Conservation (phyloP, 176 grass and related monocot species). For the Carex pumila region DNA sequence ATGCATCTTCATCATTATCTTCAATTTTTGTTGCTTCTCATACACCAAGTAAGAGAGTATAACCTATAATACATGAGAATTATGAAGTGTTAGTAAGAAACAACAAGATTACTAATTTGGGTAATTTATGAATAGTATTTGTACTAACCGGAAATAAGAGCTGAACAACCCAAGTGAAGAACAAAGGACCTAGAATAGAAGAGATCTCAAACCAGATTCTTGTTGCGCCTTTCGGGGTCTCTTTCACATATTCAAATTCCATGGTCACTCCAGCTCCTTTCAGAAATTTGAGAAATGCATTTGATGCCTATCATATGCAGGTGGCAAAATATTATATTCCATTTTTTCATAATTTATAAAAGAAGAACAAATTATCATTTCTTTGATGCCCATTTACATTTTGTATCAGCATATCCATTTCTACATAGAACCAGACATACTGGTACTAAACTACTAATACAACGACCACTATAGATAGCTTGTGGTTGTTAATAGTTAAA, state of each 20-base stretch:
- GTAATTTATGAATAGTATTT: constrained; percentile 2
- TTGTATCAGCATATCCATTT: not conserved
- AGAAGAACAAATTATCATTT: not conserved
- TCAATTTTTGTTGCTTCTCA: constrained; percentile 90
- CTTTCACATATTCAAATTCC: constrained; percentile 70
- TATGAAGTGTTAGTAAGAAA: constrained; percentile 1
- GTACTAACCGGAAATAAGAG: constrained; percentile 86
- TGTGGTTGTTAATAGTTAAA: not conserved
- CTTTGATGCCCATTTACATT: not conserved
- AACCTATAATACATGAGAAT: constrained; percentile 36
- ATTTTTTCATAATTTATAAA: not conserved
- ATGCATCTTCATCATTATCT: constrained; percentile 99
- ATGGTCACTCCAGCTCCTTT: constrained; percentile 51
- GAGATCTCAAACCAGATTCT: constrained; percentile 51
- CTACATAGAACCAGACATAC: not conserved
- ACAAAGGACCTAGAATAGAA: constrained; percentile 74
- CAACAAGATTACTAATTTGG: not conserved
- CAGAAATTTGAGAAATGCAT: constrained; percentile 59
- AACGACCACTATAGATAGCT: not conserved
- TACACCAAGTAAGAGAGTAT: constrained; percentile 69
- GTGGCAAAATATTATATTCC: not conserved
- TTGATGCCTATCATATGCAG: constrained; percentile 52
- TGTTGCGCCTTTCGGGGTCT: constrained; percentile 83
- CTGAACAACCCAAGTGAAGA: constrained; percentile 90
- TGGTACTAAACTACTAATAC: not conserved